Percentiles rank a stretch among this genome's conserved stretches.
These are phyloP conservation scores for Claviceps africana DNA, from an alignment of 2,329 filamentous ascomycete genomes.

Conservation along the genomic window DNA sequence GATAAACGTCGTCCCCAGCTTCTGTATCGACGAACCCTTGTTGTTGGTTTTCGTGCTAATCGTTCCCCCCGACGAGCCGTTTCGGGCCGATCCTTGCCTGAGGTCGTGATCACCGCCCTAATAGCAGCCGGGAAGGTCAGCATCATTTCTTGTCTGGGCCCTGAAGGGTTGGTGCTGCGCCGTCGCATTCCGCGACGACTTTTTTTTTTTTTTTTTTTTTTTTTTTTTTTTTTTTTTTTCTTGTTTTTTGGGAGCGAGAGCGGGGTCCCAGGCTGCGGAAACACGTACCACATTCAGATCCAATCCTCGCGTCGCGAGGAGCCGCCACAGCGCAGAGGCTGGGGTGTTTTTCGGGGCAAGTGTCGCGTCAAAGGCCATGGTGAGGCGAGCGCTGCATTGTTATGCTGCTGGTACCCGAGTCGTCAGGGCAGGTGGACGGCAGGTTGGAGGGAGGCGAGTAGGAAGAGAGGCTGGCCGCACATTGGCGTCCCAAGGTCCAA, in stretches of 20 bases:
- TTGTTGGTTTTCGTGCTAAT: conserved; percentile 18
- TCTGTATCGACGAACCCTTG: conserved; percentile 22
- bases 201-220: too few species aligned
- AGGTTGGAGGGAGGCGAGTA: neutral
- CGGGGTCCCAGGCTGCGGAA: too few species aligned
- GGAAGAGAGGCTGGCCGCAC: neutral
- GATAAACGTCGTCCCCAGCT: conserved; percentile 35
- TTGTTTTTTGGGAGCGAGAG: too few species aligned
- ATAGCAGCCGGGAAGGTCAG: too few species aligned
- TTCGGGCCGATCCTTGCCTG: conserved; percentile 20
- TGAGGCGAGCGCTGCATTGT: conserved; percentile 3
- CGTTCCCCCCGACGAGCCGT: conserved; percentile 21
- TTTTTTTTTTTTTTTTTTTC: too few species aligned
- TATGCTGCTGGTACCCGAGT: neutral
- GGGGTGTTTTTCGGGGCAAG: neutral
- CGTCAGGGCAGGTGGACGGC: neutral
- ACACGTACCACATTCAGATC: conserved; percentile 4
- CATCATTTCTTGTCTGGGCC: neutral
- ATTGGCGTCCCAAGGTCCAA: neutral
- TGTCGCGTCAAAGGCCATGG: conserved; percentile 1
- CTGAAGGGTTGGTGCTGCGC: neutral
- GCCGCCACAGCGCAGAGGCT: neutral
- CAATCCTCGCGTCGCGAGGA: conserved; percentile 3
- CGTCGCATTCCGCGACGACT: neutral
- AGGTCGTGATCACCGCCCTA: conserved; percentile 13